Evolutionary conservation across 1,284 basidiomycete genomes (phyloP).

Genomic region (Ustilago curta): DNA sequence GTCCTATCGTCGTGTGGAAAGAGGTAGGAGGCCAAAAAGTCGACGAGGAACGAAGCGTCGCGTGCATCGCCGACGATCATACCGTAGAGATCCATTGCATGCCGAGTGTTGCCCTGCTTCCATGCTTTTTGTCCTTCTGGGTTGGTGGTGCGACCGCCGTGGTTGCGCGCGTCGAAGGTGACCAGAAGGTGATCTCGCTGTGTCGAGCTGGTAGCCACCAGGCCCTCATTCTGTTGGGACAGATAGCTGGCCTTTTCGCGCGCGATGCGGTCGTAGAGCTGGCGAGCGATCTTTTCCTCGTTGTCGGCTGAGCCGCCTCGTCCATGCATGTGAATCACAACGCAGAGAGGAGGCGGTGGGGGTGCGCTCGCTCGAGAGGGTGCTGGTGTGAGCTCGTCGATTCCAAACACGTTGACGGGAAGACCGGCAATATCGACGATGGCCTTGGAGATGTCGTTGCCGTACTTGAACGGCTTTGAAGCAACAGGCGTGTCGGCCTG

Average conservation of each 20-base stretch:
- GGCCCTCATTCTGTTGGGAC: constrained; percentile 20
- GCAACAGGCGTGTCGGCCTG: background rate
- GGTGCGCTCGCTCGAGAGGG: constrained; percentile 47
- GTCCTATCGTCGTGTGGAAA: constrained; percentile 78
- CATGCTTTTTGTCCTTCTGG: constrained; percentile 65
- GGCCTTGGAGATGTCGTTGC: constrained; percentile 35
- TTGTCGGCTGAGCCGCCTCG: constrained; percentile 59
- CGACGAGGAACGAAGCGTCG: constrained; percentile 83
- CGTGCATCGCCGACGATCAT: constrained; percentile 76
- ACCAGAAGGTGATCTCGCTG: constrained; percentile 66
- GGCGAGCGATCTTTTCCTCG: constrained; percentile 60
- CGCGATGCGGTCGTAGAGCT: constrained; percentile 56
- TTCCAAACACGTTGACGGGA: constrained; percentile 64
- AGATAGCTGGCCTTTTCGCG: constrained; percentile 30
- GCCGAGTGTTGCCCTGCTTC: constrained; percentile 65
- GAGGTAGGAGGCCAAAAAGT: constrained; percentile 81
- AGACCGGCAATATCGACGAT: constrained; percentile 60
- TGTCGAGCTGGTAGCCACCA: constrained; percentile 19
- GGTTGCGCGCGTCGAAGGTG: constrained; percentile 70
- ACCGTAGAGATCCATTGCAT: constrained; percentile 69
- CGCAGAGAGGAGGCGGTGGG: constrained; percentile 57
- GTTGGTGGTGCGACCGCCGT: constrained; percentile 68
- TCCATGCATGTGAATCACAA: constrained; percentile 65
- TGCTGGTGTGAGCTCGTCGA: constrained; percentile 56
- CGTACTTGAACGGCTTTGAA: constrained; percentile 31